phyloP scores from a whole-genome alignment of 805 yeast species.

The Metschnikowia colocasiae region DNA sequence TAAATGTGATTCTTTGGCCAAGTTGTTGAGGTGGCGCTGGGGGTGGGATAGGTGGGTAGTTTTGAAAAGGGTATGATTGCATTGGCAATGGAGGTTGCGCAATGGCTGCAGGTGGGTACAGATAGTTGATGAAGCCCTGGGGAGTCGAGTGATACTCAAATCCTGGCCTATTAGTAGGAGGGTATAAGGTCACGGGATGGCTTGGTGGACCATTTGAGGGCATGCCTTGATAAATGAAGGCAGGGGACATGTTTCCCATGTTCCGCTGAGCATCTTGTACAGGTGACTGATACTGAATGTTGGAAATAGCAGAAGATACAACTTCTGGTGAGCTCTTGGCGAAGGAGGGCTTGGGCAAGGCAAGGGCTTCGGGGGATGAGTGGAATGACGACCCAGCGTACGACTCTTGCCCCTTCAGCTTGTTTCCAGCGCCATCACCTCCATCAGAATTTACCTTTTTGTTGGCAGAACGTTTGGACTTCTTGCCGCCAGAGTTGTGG shows the following conservation, averaged over 20 bases:
- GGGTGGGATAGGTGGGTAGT: slow-evolving; percentile 15
- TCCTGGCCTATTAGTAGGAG: slow-evolving; percentile 26
- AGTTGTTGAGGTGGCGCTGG: slow-evolving; percentile 7
- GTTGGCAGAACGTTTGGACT: slow-evolving; percentile 5
- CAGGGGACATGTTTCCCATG: slow-evolving; percentile 13
- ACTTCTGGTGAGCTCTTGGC: slow-evolving; percentile 25
- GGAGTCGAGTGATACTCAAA: slow-evolving; percentile 30
- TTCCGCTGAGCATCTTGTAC: slow-evolving; percentile 4
- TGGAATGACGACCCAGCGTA: slow-evolving; percentile 59
- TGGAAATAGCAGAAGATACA: background rate
- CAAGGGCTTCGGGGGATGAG: slow-evolving; percentile 53
- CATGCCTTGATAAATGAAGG: slow-evolving; percentile 19
- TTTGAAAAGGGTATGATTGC: slow-evolving; percentile 16
- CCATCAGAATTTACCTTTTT: slow-evolving; percentile 2
- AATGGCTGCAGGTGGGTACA: slow-evolving; percentile 21
- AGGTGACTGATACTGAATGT: slow-evolving; percentile 1
- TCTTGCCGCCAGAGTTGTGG: slow-evolving; percentile 6
- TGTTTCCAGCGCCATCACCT: background rate
- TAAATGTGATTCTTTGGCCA: slow-evolving; percentile 30
- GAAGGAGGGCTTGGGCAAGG: slow-evolving; percentile 55
- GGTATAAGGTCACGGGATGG: slow-evolving; percentile 34
- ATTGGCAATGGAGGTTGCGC: slow-evolving; percentile 17
- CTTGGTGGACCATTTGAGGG: slow-evolving; percentile 22
- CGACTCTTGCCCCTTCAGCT: slow-evolving; percentile 21
- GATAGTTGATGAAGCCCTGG: slow-evolving; percentile 33